A percentile compares a stretch with the other conserved stretches of the same genome.
These are phyloP conservation scores for Zygosaccharomyces pseudobailii DNA, from an alignment of 1,139 yeast genomes.

Conservation along the genomic window DNA sequence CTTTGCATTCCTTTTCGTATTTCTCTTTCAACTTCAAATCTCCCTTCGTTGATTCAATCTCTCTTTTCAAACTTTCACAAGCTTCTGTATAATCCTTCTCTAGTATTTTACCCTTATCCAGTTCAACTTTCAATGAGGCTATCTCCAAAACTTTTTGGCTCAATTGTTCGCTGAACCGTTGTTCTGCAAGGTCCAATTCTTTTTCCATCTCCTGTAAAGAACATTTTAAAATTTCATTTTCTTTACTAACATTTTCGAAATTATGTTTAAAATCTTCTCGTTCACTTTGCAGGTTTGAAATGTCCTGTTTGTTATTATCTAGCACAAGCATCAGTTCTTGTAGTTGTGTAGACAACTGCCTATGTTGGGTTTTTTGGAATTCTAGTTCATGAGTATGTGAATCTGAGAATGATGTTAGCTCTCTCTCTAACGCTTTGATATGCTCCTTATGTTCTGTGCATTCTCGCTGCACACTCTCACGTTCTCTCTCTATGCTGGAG, in stretches of 20 bases:
- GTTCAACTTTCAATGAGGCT: constrained; percentile 21
- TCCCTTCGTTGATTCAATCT: constrained; percentile 21
- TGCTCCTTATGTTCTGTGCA: constrained; percentile 19
- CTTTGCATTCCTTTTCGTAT: constrained; percentile 54
- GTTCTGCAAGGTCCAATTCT: constrained; percentile 18
- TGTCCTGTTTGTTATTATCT: constrained; percentile 27
- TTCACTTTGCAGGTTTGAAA: constrained; percentile 26
- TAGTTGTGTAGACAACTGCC: constrained; percentile 27
- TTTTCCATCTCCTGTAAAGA: constrained; percentile 26
- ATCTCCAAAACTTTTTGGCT: constrained; percentile 20
- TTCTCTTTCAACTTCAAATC: constrained; percentile 26
- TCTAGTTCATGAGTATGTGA: constrained; percentile 23
- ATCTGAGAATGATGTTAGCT: constrained; percentile 22
- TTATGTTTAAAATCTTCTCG: constrained; percentile 22
- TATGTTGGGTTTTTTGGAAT: constrained; percentile 15
- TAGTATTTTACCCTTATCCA: constrained; percentile 19
- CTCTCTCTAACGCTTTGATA: constrained; percentile 21
- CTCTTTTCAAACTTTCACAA: constrained; percentile 11
- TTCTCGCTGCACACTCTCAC: constrained; percentile 55
- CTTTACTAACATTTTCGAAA: constrained; percentile 17
- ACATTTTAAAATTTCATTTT: constrained; percentile 21
- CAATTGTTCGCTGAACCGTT: constrained; percentile 11
- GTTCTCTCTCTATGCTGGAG: constrained; percentile 55
- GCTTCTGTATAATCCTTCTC: constrained; percentile 12
- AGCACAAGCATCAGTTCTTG: constrained; percentile 27